Base-by-base conservation (phyloP, 208 protist genomes). In the Trichomonas tenax region DNA sequence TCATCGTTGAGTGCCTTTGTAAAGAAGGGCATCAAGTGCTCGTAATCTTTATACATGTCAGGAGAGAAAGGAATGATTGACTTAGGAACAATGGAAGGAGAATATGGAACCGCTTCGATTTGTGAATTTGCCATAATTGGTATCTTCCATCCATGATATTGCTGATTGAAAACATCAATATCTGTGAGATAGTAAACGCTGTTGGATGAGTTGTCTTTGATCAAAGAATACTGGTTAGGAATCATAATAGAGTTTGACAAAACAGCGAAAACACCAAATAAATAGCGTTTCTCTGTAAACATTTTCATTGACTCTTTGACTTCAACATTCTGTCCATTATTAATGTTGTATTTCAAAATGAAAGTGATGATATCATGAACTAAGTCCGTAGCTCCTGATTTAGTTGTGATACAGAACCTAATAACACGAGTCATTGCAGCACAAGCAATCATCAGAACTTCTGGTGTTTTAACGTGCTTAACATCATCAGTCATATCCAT, bases 261-360 rank as follows among this genome's bases (percentile, higher is more conserved):
- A 51, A 93, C 45, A 41, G 86, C 86, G 46, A 93, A 93, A 93
- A 93, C 86, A 4, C 40, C 40, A 93, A 58, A 93, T 34, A 93
- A 51, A 17, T 51, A 58, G 44, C 23, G 41, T 38, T 48, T 34
- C 11, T n/a, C 26, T 93, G 11, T 34, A 51, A 93, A 93, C 3
- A 51, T 14, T 36, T 93, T 48, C 17, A 51, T 48, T 31, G 45
- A 38, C n/a, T 51, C 26, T 48, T 26, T 26, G 21, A 46, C 82
- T 49, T 93, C 31, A 10, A 38, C 51, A 17, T 72, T 72, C 11
- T n/a, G 26, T 8, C 58, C 58, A 26, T 72, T 72, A 21, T n/a
- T n/a, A n/a, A n/a, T 72, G 58, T 72, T 72, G 58, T 72, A 72
- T 21, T 26, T 17, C 2, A 72, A 21, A n/a, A 72, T 72, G 26